Base-by-base conservation (phyloP, 345 rosid species). In the Isatis tinctoria region DNA sequence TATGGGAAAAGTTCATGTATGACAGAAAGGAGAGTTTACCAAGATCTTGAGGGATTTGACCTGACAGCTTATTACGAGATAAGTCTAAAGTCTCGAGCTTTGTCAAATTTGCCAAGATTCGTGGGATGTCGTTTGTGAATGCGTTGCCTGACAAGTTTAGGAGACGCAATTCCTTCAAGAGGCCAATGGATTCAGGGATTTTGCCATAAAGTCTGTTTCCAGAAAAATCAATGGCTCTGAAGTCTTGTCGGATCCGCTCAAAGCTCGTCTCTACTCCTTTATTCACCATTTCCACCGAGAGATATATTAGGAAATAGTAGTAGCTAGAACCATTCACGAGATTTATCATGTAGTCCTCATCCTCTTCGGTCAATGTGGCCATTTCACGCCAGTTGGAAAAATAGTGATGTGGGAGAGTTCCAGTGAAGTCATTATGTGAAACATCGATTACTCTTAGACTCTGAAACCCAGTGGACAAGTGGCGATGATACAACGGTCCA, bases 401-500 rank as follows among this genome's bases (percentile, higher is more conserved):
- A 14, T 2, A 70, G 24, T 13, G 7, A 14, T 35, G 45, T 32
- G 65, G 66, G 22, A 70, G 57, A 3, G 45, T 32, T 63, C 72
- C 78, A 8, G 2, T 36, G 18, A 85, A 84, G 3, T 48, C 2
- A 30, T 83, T 86, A 2, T 36, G 16, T 61, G 88, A 78, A 13
- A 84, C 9, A 44, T 84, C 90, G 0, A 85, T 70, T 24, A 88
- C 65, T 7, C 75, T 85, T 62, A 84, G 82, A 78, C 10, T 35
- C 2, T 26, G 36, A 86, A 85, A 83, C 11, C 33, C 40, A 10
- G 9, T 11, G 1, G n/a, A 3, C 18, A 0, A 1, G 0, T 12
- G 4, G 7, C 2, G 16, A 65, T 85, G 78, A 13, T 24, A 43
- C 47, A 86, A 52, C 0, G 3, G 3, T 0, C 89, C 85, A 0